Conservation (phyloP, 371 early-diverging fungal species). For the Lichtheimia hyalospora region DNA sequence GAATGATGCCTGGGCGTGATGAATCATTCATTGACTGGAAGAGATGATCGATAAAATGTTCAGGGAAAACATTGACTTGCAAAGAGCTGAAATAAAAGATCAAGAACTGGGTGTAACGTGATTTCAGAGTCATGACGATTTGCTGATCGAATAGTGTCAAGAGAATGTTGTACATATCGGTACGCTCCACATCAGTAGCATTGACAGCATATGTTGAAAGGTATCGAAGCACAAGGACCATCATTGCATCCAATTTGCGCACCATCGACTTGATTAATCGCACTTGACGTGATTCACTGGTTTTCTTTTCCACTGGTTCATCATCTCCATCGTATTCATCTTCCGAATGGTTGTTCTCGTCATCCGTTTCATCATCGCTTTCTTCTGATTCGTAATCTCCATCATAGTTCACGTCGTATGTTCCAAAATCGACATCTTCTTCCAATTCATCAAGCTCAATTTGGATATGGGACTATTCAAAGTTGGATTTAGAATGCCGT, state of each 20-base stretch:
- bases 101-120: slow-evolving; percentile 91
- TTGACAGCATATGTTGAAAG: slow-evolving; percentile 30
- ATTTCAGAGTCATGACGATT: slow-evolving; percentile 85
- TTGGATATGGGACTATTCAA: slow-evolving; percentile 73
- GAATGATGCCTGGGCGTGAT: slow-evolving; percentile 64
- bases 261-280: slow-evolving; percentile 67
- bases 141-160: slow-evolving; percentile 80
- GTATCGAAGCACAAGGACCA: slow-evolving; percentile 68
- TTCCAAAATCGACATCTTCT: slow-evolving; percentile 64
- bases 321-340: slow-evolving; percentile 33
- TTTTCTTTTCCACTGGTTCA: slow-evolving; percentile 23
- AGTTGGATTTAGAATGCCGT: not conserved
- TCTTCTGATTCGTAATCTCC: slow-evolving; percentile 45
- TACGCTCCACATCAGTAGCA: slow-evolving; percentile 20
- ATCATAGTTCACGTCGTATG: slow-evolving; percentile 38
- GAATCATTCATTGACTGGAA: slow-evolving; percentile 61
- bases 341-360: slow-evolving; percentile 16
- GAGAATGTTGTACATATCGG: slow-evolving; percentile 62
- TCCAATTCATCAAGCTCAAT: slow-evolving; percentile 89
- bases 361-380: slow-evolving; percentile 35
- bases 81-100: slow-evolving; percentile 82
- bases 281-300: slow-evolving; percentile 26
- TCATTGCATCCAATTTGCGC: slow-evolving; percentile 85
- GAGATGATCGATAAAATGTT: slow-evolving; percentile 80
- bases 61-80: slow-evolving; percentile 61